phyloP scores from a whole-genome alignment of 495 filamentous ascomycete genomes.

The Hypoxylon crocopeplum region DNA sequence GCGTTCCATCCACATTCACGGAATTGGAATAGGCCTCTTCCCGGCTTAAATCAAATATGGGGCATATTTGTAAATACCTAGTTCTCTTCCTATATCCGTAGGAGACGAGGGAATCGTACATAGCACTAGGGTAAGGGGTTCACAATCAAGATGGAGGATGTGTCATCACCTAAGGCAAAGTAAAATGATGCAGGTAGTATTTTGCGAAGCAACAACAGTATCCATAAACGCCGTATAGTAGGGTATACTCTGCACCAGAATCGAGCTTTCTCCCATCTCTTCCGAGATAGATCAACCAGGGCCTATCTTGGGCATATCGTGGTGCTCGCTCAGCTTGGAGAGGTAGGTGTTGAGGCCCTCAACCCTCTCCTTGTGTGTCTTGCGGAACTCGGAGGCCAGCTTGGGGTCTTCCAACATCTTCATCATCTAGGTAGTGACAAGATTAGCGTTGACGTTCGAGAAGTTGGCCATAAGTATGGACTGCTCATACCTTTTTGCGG shows the following conservation, averaged over 20 bases:
- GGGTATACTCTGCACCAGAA: slow-evolving; percentile 8
- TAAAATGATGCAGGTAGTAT: too few relatives aligned
- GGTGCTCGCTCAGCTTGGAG: slow-evolving; percentile 90
- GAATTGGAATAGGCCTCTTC: too few relatives aligned
- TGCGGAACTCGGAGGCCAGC: slow-evolving; percentile 71
- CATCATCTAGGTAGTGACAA: slow-evolving; percentile 70
- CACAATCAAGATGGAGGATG: too few relatives aligned
- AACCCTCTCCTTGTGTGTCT: slow-evolving; percentile 96
- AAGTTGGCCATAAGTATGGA: not conserved
- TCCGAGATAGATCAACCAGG: slow-evolving; percentile 60
- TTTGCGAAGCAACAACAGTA: not conserved
- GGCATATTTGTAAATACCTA: too few relatives aligned
- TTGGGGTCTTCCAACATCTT: slow-evolving; percentile 62
- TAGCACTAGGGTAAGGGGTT: too few relatives aligned
- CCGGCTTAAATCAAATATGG: too few relatives aligned
- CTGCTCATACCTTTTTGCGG: slow-evolving; percentile 71
- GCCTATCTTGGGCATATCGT: slow-evolving; percentile 93
- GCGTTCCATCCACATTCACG: too few relatives aligned
- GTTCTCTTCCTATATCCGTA: too few relatives aligned
- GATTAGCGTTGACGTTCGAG: slow-evolving; percentile 16
- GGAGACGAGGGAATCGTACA: too few relatives aligned
- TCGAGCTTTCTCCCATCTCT: not conserved
- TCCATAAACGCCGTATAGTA: slow-evolving; percentile 6
- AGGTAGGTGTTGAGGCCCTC: slow-evolving; percentile 96
- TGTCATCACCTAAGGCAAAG: too few relatives aligned